A percentile compares a stretch with the other conserved stretches of the same genome.
Conservation (phyloP, 805 yeast genomes). For the Wickerhamiella qilinensis region DNA sequence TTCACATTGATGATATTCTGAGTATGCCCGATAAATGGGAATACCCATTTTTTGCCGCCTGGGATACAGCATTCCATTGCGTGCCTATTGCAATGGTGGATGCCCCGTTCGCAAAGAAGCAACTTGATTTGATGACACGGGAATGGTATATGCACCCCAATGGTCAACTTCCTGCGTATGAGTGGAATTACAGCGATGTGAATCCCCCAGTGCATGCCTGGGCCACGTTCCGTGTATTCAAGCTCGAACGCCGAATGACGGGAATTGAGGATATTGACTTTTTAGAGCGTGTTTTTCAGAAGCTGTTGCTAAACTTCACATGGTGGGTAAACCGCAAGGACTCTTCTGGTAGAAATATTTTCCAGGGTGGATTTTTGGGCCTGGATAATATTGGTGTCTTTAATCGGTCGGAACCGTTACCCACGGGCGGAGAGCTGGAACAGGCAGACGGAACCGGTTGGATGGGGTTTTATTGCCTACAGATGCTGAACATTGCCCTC, state of each 20-base stretch:
- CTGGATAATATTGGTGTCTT: conserved; percentile 85
- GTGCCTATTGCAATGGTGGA: conserved; percentile 87
- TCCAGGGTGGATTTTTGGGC: conserved; percentile 90
- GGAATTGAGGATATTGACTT: conserved; percentile 70
- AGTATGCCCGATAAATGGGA: conserved; percentile 94
- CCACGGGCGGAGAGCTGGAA: conserved; percentile 78
- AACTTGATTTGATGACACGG: conserved; percentile 67
- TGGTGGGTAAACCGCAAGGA: conserved; percentile 98
- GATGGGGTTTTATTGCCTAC: conserved; percentile 88
- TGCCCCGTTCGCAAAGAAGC: conserved; percentile 80
- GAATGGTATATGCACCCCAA: conserved; percentile 98
- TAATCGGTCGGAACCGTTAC: conserved; percentile 83
- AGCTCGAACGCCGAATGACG: conserved; percentile 71
- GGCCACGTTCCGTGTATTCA: conserved; percentile 78
- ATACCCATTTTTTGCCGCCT: conserved; percentile 88
- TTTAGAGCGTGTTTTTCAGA: conserved; percentile 85
- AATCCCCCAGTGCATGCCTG: conserved; percentile 97
- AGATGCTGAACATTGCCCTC: conserved; percentile 82
- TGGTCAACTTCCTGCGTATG: conserved; percentile 95
- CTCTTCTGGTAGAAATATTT: conserved; percentile 68
- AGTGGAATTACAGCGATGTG: conserved; percentile 92
- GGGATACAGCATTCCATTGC: conserved; percentile 95
- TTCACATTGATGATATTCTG: conserved; percentile 73
- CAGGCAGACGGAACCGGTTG: conserved; percentile 96
- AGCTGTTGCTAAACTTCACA: conserved; percentile 71